Evolutionary conservation across 768 basidiomycete species (phyloP), one percentile per base, ranked within the genome.

Genomic region (Piloderma croceum): DNA sequence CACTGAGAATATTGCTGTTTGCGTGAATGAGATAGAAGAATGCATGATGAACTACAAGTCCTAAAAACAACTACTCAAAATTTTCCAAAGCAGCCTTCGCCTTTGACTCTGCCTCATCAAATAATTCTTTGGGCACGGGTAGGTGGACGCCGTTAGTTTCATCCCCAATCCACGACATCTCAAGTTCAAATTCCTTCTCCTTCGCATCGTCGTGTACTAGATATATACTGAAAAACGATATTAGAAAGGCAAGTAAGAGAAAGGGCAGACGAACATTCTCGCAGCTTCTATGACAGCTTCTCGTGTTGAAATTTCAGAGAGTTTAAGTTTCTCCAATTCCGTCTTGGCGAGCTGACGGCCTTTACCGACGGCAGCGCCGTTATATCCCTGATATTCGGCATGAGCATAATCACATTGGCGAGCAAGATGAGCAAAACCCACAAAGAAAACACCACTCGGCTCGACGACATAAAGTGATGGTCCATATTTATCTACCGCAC

Each of bases 301-400:
- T 45, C 82, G 74, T 41, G 75, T 76, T 2, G 87, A 77, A 38
- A 98, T 62, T 48, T 88, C 86, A 5, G 82, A 66, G 24, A 94
- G 69, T 48, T 92, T 84, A 47, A 98, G 80, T 63, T 99, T 99
- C 67, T 99, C 96, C 36, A 99, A 65, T 62, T 98, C 96, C 6
- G 94, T 98, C 74, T 97, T 98, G 15, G 96, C 96, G 46, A 98
- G 71, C 56, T 96, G 91, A 41, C 88, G 82, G n/a, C 96, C 96
- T 63, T 98, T 99, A 39, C 96, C 96, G 21, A 93, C 83, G n/a
- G 96, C 96, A 11, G 88, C 88, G 20, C 92, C 94, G 43, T 92
- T 76, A 64, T 97, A 97, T 22, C 96, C 96, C 90, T 93, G 51
- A 13, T 36, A 12, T 22, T 21, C 7, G 12, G 18, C 43, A 22